phyloP scores from a whole-genome alignment of 768 basidiomycete species.

The Trametes villosa region DNA sequence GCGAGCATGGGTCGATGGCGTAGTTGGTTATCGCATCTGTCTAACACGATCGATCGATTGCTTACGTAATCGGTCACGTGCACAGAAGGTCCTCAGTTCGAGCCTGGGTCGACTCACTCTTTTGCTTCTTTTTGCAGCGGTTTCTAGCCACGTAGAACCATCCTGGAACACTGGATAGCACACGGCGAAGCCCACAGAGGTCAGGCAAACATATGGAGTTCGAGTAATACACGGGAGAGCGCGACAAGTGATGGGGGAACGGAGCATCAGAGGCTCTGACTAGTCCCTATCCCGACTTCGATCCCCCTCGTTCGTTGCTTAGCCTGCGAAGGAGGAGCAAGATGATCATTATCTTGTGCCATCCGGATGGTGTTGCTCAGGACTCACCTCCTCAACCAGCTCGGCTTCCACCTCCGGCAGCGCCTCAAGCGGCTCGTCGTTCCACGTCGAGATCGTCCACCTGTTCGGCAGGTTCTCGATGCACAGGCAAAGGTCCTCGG shows the following conservation, averaged over 20 bases:
- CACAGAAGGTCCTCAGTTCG: constrained; percentile 78
- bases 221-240: too few relatives aligned
- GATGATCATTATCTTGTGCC: background rate
- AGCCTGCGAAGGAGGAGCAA: constrained; percentile 34
- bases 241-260: too few relatives aligned
- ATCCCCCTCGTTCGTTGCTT: constrained; percentile 24
- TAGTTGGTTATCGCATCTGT: constrained; percentile 86
- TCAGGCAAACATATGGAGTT: too few relatives aligned
- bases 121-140: background rate
- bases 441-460: constrained; percentile 67
- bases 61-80: constrained; percentile 85
- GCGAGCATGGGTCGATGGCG: constrained; percentile 54
- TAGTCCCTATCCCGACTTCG: constrained; percentile 14
- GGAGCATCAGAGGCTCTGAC: constrained; percentile 28
- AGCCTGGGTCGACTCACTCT: constrained; percentile 52
- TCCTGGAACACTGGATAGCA: too few relatives aligned
- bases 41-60: constrained; percentile 83
- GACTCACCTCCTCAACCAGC: constrained; percentile 55
- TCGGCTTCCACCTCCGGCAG: constrained; percentile 68
- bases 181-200: too few relatives aligned
- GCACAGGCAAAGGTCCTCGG: constrained; percentile 79
- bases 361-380: background rate
- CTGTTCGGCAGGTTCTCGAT: constrained; percentile 75
- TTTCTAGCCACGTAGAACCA: too few relatives aligned
- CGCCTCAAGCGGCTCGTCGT: constrained; percentile 57